Percentiles rank a stretch among this genome's conserved stretches.
These are phyloP conservation scores for Cajanus cajan DNA, from an alignment of 306 rosid species.

Conservation along the genomic window DNA sequence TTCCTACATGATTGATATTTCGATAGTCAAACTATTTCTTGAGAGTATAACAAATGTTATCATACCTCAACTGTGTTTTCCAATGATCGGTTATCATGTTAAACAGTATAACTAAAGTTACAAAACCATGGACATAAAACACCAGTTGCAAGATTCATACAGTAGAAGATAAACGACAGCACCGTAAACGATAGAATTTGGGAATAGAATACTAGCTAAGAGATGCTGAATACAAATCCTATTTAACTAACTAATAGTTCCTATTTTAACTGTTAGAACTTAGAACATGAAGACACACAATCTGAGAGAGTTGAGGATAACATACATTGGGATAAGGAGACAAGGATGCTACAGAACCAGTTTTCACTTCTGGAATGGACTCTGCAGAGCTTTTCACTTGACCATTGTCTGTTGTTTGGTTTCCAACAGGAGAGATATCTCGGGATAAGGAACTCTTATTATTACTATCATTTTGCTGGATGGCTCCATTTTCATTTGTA, in stretches of 20 bases:
- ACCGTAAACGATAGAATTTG: not conserved
- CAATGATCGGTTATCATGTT: not conserved
- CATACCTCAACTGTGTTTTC: not conserved
- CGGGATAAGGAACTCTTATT: slow-evolving; percentile 35
- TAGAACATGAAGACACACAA: slow-evolving; percentile 11
- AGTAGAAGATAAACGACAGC: not conserved
- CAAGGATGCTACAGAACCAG: slow-evolving; percentile 41
- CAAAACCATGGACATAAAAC: not conserved
- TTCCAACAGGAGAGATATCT: slow-evolving; percentile 28
- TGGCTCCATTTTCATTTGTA: slow-evolving; percentile 66
- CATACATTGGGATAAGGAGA: slow-evolving; percentile 79
- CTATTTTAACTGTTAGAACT: not conserved
- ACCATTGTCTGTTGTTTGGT: slow-evolving; percentile 35
- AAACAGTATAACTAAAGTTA: not conserved
- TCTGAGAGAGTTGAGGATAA: slow-evolving; percentile 27
- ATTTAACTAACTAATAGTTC: not conserved
- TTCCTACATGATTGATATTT: not conserved
- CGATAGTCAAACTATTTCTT: not conserved
- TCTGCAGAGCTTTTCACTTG: slow-evolving; percentile 36
- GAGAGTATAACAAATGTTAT: not conserved
- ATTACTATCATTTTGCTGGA: slow-evolving; percentile 37
- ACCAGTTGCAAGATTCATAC: not conserved
- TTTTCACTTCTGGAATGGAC: slow-evolving; percentile 38
- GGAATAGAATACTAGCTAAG: not conserved
- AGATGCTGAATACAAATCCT: slow-evolving; percentile 5